phyloP scores from a whole-genome alignment of 371 early-diverging fungal genomes.

The Syncephalis fuscata region DNA sequence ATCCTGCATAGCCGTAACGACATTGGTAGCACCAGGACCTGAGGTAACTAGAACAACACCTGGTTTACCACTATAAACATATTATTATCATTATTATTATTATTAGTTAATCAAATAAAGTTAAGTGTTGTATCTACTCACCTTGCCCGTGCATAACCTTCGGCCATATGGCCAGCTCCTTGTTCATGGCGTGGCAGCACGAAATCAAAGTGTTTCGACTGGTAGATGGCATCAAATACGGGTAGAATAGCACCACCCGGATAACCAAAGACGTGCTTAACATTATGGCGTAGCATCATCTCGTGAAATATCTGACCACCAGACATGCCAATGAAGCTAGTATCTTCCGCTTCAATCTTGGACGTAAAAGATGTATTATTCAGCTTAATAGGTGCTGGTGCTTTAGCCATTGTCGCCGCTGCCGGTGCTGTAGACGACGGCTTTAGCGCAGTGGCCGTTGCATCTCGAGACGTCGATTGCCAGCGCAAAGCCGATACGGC shows the following conservation, averaged over 20 bases:
- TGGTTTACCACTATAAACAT: slow-evolving; percentile 55
- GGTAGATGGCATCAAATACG: slow-evolving; percentile 93
- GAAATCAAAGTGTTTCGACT: slow-evolving; percentile 85
- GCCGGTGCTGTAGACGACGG: too few species aligned
- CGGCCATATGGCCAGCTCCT: slow-evolving; percentile 97
- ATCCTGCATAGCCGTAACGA: slow-evolving; percentile 94
- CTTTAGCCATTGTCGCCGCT: too few species aligned
- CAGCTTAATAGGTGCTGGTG: too few species aligned
- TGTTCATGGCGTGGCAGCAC: slow-evolving; percentile 93
- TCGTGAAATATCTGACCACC: slow-evolving; percentile 97
- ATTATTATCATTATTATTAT: slow-evolving; percentile 1
- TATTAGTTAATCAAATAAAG: not conserved
- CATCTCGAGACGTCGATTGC: too few species aligned
- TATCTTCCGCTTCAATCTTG: too few species aligned
- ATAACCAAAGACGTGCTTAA: slow-evolving; percentile 91
- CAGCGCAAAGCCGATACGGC: too few species aligned
- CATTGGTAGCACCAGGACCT: slow-evolving; percentile 97
- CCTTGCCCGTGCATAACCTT: slow-evolving; percentile 91
- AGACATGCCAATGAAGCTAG: slow-evolving; percentile 73
- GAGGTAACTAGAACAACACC: slow-evolving; percentile 92
- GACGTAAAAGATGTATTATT: too few species aligned
- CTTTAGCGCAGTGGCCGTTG: too few species aligned
- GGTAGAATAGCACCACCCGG: slow-evolving; percentile 95
- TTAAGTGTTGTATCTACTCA: slow-evolving; percentile 13
- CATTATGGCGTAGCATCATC: slow-evolving; percentile 88